Base-by-base conservation (phyloP, 2,329 filamentous ascomycete species). In the Cordyceps cicadae region DNA sequence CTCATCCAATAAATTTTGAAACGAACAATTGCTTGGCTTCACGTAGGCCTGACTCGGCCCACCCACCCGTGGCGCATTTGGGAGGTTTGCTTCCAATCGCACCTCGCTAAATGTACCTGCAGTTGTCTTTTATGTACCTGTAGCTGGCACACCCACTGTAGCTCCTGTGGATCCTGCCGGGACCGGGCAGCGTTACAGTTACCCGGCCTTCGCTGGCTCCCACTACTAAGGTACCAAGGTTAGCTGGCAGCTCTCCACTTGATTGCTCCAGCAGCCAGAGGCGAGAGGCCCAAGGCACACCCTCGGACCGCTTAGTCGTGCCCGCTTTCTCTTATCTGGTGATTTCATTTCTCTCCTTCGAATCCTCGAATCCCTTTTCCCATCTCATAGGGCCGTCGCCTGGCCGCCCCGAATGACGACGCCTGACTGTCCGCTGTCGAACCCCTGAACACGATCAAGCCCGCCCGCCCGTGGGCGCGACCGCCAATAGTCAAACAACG, bases 241-340 rank as follows among this genome's bases (percentile, higher is more conserved):
- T 24, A 17, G 56, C 46, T 50, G 39, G 49, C 50, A 59, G 57
- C 57, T 54, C 57, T 59, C 57, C 57, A 59, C 57, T 53, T 9
- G 24, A 24, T 24, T 24, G 24, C 24, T 19, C n/a, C 32, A 45
- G 53, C 26, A 24, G 43, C 54, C 32, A 34, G 24, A 24, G 3
- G 2, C 29, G 3, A 41, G 37, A 5, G 45, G 55, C 48, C 57
- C 24, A 46, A 54, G n/a, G n/a, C 19, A 59, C 49, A 59, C 49
- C 57, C 29, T 39, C 49, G 39, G 49, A 34, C 39, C 21, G 45
- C 29, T 32, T 54, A 29, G 5, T 17, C n/a, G n/a, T 26, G 24
- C 50, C 50, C 57, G 46, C 48, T 34, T 59, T n/a, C 43, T 41
- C 26, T 50, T 50, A 17, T 54, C 49, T 60, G 21, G 29, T 54